These are phyloP conservation scores for Lepiota brunneoincarnata DNA, from an alignment of 768 basidiomycete genomes.

Conservation along the genomic window DNA sequence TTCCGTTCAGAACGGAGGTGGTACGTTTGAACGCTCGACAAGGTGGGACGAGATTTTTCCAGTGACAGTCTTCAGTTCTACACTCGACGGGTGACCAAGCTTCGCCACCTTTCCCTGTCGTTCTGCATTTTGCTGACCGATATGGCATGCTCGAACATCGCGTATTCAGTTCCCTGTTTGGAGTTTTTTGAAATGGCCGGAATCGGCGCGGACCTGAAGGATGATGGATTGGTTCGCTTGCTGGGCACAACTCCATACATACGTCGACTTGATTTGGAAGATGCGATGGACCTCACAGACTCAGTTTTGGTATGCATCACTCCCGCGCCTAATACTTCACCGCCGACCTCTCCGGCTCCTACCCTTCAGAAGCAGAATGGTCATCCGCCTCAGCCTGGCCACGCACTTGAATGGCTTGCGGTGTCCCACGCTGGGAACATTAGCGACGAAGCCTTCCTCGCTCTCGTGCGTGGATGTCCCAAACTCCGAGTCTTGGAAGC, in stretches of 20 bases:
- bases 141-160: conserved; percentile 68
- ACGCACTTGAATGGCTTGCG: conserved; percentile 67
- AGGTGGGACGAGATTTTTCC: conserved; percentile 53
- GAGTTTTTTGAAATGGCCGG: conserved; percentile 79
- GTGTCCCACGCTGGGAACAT: conserved; percentile 68
- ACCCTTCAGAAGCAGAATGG: not conserved
- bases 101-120: conserved; percentile 76
- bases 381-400: conserved; percentile 47
- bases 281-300: conserved; percentile 73
- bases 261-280: conserved; percentile 81
- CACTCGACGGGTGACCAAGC: conserved; percentile 59
- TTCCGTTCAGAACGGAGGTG: conserved; percentile 35
- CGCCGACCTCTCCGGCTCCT: not conserved
- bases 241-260: conserved; percentile 69
- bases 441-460: conserved; percentile 59
- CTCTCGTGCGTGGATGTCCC: conserved; percentile 62
- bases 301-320: conserved; percentile 65
- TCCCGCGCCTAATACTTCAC: conserved; percentile 27
- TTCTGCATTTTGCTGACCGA: conserved; percentile 72
- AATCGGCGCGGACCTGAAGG: conserved; percentile 64
- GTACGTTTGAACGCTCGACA: conserved; percentile 58
- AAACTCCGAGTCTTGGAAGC: conserved; percentile 67
- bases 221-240: conserved; percentile 72
- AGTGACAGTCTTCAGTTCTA: conserved; percentile 42
- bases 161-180: conserved; percentile 65